phyloP scores from a whole-genome alignment of 106 monocot genomes.

The Allium sativum region DNA sequence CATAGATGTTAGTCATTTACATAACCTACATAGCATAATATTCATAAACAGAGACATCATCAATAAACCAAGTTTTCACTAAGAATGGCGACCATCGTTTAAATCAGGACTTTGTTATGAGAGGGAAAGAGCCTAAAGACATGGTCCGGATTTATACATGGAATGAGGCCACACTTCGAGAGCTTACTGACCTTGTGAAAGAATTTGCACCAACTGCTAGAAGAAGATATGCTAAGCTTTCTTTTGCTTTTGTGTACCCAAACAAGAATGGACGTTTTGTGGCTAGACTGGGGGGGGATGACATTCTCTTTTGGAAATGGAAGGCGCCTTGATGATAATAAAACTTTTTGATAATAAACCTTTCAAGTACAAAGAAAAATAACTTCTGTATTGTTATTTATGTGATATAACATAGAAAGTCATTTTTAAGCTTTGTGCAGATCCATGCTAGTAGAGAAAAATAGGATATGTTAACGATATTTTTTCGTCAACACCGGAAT shows the following conservation, averaged over 20 bases:
- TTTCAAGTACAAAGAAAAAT: too few relatives aligned
- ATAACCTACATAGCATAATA: too few relatives aligned
- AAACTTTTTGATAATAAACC: conserved; percentile 39
- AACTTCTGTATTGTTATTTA: too few relatives aligned
- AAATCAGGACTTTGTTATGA: conserved; percentile 76
- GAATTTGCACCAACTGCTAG: conserved; percentile 91
- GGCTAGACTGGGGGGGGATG: conserved; percentile 55
- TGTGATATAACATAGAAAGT: too few relatives aligned
- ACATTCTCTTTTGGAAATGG: conserved; percentile 45
- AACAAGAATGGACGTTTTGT: conserved; percentile 87
- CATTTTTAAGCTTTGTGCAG: too few relatives aligned
- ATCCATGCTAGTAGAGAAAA: too few relatives aligned
- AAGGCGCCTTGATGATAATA: conserved; percentile 39
- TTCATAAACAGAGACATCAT: too few relatives aligned
- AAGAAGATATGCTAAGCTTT: conserved; percentile 76
- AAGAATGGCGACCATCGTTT: conserved; percentile 73
- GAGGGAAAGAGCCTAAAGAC: conserved; percentile 96
- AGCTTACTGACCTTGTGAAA: conserved; percentile 95
- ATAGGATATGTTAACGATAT: too few relatives aligned
- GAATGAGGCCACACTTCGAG: conserved; percentile 94
- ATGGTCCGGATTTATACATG: conserved; percentile 97
- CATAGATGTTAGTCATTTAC: too few relatives aligned
- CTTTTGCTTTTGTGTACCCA: conserved; percentile 97
- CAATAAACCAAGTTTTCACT: too few relatives aligned
- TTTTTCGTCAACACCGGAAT: too few relatives aligned